Percentiles rank a stretch among this genome's conserved stretches.
phyloP scores from a whole-genome alignment of 2,329 filamentous ascomycete genomes.

The Aspergillus sp. region DNA sequence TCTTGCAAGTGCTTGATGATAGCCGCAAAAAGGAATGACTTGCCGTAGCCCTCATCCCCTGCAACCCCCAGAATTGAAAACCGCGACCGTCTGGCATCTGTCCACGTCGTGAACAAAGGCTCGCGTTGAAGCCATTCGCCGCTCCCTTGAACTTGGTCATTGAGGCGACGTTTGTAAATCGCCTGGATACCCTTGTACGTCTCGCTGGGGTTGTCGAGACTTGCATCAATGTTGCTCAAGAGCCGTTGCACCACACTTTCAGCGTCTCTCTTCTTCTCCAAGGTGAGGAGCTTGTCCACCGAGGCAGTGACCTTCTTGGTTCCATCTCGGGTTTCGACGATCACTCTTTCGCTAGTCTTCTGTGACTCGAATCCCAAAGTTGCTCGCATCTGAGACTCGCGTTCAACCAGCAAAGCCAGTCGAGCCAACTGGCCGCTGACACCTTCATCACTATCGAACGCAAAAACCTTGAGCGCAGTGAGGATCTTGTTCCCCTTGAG shows the following conservation, averaged over 20 bases:
- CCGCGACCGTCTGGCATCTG: neutral
- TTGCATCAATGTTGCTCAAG: constrained; percentile 9
- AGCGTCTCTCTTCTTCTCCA: constrained; percentile 14
- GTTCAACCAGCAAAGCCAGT: constrained; percentile 22
- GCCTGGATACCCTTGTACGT: constrained; percentile 2
- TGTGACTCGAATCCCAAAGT: constrained; percentile 24
- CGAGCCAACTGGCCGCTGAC: constrained; percentile 21
- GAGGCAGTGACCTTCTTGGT: constrained; percentile 12
- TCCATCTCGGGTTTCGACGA: constrained; percentile 12
- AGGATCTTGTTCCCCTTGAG: constrained; percentile 23
- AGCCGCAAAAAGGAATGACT: constrained; percentile 13
- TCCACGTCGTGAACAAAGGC: constrained; percentile 2
- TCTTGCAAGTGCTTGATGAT: constrained; percentile 9
- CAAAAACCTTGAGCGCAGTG: constrained; percentile 24
- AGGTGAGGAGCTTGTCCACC: constrained; percentile 13
- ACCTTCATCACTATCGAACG: constrained; percentile 27
- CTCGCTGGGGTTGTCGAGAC: constrained; percentile 13
- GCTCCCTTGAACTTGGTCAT: constrained; percentile 9
- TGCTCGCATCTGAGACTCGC: constrained; percentile 25
- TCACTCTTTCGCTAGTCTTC: constrained; percentile 20
- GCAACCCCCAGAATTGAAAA: constrained; percentile 9
- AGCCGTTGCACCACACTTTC: constrained; percentile 7
- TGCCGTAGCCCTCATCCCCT: constrained; percentile 13
- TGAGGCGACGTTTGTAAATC: constrained; percentile 1
- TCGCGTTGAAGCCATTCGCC: constrained; percentile 8